Evolutionary conservation across 75 land plant species (phyloP), one percentile per base, ranked within the genome.

Genomic region (Isoetes taiwanensis): DNA sequence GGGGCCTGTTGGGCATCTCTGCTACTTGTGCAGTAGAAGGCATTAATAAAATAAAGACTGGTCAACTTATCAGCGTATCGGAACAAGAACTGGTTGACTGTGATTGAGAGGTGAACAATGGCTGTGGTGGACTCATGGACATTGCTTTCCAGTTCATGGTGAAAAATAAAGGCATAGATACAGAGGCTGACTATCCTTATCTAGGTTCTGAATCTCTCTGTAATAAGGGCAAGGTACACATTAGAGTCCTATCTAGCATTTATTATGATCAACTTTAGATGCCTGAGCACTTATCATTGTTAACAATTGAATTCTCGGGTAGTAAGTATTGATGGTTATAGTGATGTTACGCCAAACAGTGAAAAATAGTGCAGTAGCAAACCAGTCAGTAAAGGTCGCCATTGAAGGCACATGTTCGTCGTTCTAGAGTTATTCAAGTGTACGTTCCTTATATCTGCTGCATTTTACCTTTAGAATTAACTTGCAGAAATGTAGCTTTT

Each of bases 1-100:
- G 50, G 50, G 19, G 25, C 25, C 16, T 46, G 50, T n/a, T 46
- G 50, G 50, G 50, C 50, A 5, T 46, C 50, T 46, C 50, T 5
- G 50, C 50, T 8, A n/a, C 23, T 5, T 16, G 21, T 19, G 50
- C 50, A n/a, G 16, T 46, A 3, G 50, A 46, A 23, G 50, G 50
- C 6, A n/a, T 46, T 5, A 46, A 46, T n/a, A 46, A 46, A n/a
- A 5, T 46, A 19, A n/a, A 5, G 12, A 46, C 50, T 23, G 50
- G 50, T 19, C 25, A 46, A n/a, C 50, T 46, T 8, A n/a, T 46
- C 23, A 19, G 21, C 16, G 6, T 46, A 4, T 46, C 50, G n/a
- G 50, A 46, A 23, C 50, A 46, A 46, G 50, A 46, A n/a, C 50
- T 46, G 50, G 50, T 46, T n/a, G 50, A 46, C 50, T 46, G 50